These are phyloP conservation scores for Raddia guianensis DNA, from an alignment of 176 grass and related monocot species.

Conservation along the genomic window DNA sequence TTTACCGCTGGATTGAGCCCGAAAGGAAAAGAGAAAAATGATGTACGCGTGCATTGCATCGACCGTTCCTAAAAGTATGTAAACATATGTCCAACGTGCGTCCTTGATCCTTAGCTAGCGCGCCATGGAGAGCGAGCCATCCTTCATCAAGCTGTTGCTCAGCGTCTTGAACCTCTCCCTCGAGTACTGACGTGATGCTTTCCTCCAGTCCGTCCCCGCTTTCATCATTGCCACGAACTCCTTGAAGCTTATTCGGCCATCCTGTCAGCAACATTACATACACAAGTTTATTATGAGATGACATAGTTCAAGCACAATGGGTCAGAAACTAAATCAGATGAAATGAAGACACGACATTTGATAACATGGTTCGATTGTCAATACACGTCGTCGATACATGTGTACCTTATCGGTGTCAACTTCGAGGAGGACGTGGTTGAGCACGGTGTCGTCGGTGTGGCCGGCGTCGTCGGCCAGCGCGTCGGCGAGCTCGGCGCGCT, in stretches of 20 bases:
- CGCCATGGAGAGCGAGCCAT: slow-evolving; percentile 56
- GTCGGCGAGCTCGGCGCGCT: slow-evolving; percentile 68
- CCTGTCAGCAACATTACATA: slow-evolving; percentile 30
- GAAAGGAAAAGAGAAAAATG: background rate
- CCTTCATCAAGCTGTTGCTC: slow-evolving; percentile 83
- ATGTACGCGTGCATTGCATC: slow-evolving; percentile 31
- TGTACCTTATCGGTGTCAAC: slow-evolving; percentile 60
- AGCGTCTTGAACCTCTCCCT: slow-evolving; percentile 80
- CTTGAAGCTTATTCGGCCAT: slow-evolving; percentile 70
- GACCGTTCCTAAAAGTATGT: background rate
- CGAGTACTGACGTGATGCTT: slow-evolving; percentile 96
- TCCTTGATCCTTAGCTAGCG: background rate
- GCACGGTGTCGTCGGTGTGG: slow-evolving; percentile 53
- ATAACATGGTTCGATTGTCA: no score
- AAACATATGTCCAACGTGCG: background rate
- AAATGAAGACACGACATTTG: no score
- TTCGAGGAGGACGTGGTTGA: slow-evolving; percentile 71
- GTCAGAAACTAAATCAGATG: no score
- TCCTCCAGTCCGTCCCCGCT: slow-evolving; percentile 88
- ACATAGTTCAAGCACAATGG: no score
- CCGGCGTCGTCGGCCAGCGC: slow-evolving; percentile 79
- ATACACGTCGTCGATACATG: no score
- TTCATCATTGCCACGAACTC: slow-evolving; percentile 98
- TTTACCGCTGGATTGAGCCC: no score
- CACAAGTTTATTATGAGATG: no score